These are phyloP conservation scores for Penicillium flavigenum DNA, from an alignment of 495 filamentous ascomycete genomes.

Conservation along the genomic window DNA sequence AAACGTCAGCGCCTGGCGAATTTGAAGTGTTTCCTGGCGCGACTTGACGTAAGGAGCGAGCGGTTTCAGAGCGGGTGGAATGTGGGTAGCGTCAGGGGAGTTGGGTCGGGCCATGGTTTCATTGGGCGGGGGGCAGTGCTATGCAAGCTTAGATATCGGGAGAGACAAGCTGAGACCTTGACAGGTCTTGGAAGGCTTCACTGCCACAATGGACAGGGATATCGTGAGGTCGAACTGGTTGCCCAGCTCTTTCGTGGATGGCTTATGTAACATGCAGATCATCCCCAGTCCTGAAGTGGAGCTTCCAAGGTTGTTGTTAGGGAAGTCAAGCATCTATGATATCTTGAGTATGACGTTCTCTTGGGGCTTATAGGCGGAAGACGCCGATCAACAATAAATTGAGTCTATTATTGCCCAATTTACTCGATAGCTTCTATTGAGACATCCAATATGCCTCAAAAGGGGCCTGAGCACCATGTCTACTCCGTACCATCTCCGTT, in stretches of 20 bases:
- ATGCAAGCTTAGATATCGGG: not conserved
- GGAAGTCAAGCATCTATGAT: not conserved
- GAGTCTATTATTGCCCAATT: not conserved
- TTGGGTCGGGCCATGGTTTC: constrained; percentile 25
- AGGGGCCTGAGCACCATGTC: constrained; percentile 6
- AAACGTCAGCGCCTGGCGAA: constrained; percentile 45
- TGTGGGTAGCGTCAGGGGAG: constrained; percentile 30
- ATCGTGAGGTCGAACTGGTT: constrained; percentile 12
- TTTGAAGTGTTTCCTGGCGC: constrained; percentile 46
- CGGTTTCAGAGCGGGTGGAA: constrained; percentile 42
- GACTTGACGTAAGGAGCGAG: constrained; percentile 47
- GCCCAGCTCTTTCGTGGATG: constrained; percentile 18
- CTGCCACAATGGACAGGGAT: not conserved
- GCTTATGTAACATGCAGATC: constrained; percentile 27
- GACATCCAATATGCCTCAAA: constrained; percentile 11
- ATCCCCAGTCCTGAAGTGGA: not conserved
- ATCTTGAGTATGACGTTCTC: not conserved
- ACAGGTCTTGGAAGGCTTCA: constrained; percentile 7
- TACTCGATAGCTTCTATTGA: constrained; percentile 9
- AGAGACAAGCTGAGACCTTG: constrained; percentile 3
- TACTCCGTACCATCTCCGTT: not conserved
- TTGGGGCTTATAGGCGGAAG: not conserved
- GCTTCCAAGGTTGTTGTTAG: not conserved
- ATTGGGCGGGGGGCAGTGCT: constrained; percentile 15
- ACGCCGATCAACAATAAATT: not conserved